Base-by-base conservation (phyloP, 2,329 filamentous ascomycete species). In the Botrytis aclada region DNA sequence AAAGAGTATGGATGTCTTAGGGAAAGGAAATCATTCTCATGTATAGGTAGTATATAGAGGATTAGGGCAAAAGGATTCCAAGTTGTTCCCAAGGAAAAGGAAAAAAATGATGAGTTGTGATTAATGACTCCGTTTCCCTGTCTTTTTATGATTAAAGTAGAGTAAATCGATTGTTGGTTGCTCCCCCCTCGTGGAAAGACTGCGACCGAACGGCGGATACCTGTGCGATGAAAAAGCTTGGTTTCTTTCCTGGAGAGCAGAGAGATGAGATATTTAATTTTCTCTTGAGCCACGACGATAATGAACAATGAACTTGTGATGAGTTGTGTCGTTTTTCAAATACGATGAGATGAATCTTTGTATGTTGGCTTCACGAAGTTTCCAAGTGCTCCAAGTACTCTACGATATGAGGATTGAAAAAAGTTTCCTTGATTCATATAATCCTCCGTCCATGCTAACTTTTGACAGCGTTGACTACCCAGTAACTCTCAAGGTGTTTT, bases 1-100 rank as follows among this genome's bases (percentile, higher is more conserved):
- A 45, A 39, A 22, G 32, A 58, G 20, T 22, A 34, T 56, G 34
- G 66, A 25, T 66, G 6, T 20, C 34, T 67, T 71, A 71, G 70
- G 51, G 4, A 58, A 37, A 67, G 62, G 47, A 47, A 67, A 29
- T 39, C 70, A 72, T 72, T 67, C 70, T 72, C 5, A 29, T 72
- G 39, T 45, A 54, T 41, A n/a, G 29, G 43, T 37, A 14, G 47
- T 64, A 32, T 25, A 37, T 51, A 32, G 58, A 12, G 6, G 1
- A 4, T 34, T n/a, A 25, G 45, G 41, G 6, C 9, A n/a, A 63
- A 56, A n/a, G 54, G 41, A 39, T 45, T 16, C 29, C 32, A 64
- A 12, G 41, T 34, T 37, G 10, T n/a, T 22, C 51, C 51, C n/a
- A 25, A 32, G 45, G 34, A 20, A 4, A 47, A 61, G 34, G 14